These are phyloP conservation scores for Leishmania martiniquensis DNA, from an alignment of 208 protist genomes.

Conservation along the genomic window DNA sequence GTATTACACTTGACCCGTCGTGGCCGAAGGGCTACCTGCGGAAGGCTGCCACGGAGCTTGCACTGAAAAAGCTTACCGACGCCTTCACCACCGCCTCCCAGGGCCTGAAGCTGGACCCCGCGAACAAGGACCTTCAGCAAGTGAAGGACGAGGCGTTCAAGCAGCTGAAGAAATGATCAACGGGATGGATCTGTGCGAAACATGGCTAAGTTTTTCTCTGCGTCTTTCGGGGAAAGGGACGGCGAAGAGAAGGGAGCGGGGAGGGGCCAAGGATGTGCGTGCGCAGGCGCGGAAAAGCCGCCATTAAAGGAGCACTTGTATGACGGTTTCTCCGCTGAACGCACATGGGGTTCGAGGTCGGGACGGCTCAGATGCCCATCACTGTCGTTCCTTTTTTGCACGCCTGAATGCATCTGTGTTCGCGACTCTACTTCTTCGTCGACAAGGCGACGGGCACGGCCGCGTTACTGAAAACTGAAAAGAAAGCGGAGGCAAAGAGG, in stretches of 20 bases:
- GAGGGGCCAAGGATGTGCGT: not conserved
- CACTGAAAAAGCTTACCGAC: slow-evolving; percentile 68
- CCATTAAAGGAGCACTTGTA: not conserved
- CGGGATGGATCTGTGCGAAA: not conserved
- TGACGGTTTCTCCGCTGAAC: no score
- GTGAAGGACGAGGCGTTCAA: slow-evolving; percentile 67
- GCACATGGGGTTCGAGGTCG: not conserved
- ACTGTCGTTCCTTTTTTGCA: not conserved
- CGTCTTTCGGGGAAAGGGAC: no score
- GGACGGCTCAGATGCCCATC: not conserved
- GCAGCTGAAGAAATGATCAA: slow-evolving; percentile 41
- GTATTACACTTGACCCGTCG: slow-evolving; percentile 78
- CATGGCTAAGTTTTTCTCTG: no score
- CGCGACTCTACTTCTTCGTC: not conserved
- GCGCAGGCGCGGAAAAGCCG: not conserved
- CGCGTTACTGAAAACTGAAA: not conserved
- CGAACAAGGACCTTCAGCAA: slow-evolving; percentile 69
- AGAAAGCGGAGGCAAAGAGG: no score
- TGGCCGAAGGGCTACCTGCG: slow-evolving; percentile 95
- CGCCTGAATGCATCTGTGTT: not conserved
- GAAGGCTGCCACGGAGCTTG: slow-evolving; percentile 77
- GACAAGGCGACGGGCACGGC: not conserved
- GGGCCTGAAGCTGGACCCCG: slow-evolving; percentile 67
- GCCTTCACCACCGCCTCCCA: slow-evolving; percentile 55
- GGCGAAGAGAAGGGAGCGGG: not conserved